Evolutionary conservation across 176 grass and related monocot species (phyloP).

Genomic region (Musa schizocarpa): DNA sequence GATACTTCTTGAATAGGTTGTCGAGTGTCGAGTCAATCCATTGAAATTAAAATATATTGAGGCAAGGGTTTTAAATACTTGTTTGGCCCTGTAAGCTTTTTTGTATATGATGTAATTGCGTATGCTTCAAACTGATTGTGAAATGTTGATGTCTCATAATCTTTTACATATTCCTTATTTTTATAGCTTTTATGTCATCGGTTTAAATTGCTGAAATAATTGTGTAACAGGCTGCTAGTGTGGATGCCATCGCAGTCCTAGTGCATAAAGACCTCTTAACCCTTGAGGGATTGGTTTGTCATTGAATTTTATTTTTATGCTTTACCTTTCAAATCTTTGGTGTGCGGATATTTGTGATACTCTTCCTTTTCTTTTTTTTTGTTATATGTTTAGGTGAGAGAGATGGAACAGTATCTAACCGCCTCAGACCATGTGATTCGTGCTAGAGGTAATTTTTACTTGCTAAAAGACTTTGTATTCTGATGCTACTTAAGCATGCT

Average conservation of each 20-base stretch:
- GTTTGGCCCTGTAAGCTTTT: neutral
- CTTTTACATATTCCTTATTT: neutral
- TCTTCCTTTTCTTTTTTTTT: neutral
- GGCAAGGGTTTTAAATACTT: neutral
- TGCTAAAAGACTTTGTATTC: neutral
- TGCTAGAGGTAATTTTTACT: slow-evolving; percentile 50
- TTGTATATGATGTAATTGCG: neutral
- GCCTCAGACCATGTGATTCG: slow-evolving; percentile 63
- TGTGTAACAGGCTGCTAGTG: slow-evolving; percentile 40
- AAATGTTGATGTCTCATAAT: neutral
- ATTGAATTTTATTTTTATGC: neutral
- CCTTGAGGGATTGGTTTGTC: slow-evolving; percentile 64
- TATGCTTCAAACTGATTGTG: neutral
- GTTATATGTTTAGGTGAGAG: slow-evolving; percentile 47
- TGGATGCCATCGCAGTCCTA: slow-evolving; percentile 45
- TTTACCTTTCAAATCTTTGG: neutral
- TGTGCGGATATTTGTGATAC: neutral
- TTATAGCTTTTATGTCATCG: neutral
- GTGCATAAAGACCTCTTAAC: slow-evolving; percentile 61
- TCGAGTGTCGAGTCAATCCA: neutral
- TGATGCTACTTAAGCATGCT: neutral
- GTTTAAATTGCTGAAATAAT: slow-evolving; percentile 20
- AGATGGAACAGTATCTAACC: slow-evolving; percentile 92
- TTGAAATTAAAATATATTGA: neutral
- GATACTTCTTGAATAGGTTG: neutral